Base-by-base conservation (phyloP, 768 basidiomycete genomes). In the Cystofilobasidium capitatum region DNA sequence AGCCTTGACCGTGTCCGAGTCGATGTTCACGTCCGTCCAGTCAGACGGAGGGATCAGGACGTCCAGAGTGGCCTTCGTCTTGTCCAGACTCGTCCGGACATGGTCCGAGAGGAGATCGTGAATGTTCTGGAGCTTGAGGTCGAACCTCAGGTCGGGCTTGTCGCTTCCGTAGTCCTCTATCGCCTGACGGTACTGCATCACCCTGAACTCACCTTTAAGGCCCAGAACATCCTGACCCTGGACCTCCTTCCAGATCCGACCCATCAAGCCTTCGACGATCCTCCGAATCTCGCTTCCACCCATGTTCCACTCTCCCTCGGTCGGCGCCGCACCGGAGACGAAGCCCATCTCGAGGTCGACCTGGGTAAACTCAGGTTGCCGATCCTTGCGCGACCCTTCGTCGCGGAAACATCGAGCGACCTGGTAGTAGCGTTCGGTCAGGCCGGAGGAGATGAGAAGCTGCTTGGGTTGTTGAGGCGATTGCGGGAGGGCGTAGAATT, bases 381-480 rank as follows among this genome's bases (percentile, higher is more conserved):
- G 83, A 76, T 97, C 93, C 77, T 88, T 92, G 65, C 93, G 83
- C 5, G 92, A 91, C 74, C 90, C 91, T 77, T 97, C 93, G 76
- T 97, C 93, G 54, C 93, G 84, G 81, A 97, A 97, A 78, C 93
- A 97, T 71, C 85, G 85, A 17, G 93, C 93, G 62, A 97, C 81
- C 76, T 97, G 93, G 78, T 85, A 97, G 78, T 97, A 97, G 71
- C 82, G 85, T 74, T 91, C 88, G n/a, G 93, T 81, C 3, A 82
- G 85, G 22, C 92, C 93, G 12, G 92, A 94, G 70, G 87, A 86
- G 29, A 96, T 88, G 65, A 97, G 81, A 6, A 96, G 81, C 75
- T 96, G 93, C 76, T 96, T 97, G 3, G 91, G 91, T 77, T 94
- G 92, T 75, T 97, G 93, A 3, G 93, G 93, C 0, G 92, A 96